Evolutionary conservation across 1,284 basidiomycete species (phyloP), one percentile per base, ranked within the genome.

Genomic region (Cryptococcus wingfieldii): DNA sequence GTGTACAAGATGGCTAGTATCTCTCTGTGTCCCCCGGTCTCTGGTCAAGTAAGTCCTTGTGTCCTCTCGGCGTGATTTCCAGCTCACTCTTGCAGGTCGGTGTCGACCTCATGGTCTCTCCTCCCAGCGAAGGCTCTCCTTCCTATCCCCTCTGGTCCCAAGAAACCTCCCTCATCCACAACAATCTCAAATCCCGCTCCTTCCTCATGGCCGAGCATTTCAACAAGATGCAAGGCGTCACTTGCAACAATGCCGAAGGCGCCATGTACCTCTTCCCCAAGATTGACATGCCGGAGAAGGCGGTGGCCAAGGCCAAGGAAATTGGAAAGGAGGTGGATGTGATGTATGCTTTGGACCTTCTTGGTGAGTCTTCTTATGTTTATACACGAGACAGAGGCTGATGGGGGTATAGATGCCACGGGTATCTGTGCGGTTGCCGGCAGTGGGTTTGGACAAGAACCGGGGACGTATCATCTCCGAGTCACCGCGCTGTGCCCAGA

Each of bases 1-100:
- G 84, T 96, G 57, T 96, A 96, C 82, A 97, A 97, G 81, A 91
- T 97, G 86, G 89, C 90, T 50, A 87, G 84, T 64, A 89, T 96
- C 55, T 83, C 84, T 9, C 82, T 97, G 18, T 96, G 93, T 77
- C 90, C 94, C 18, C 88, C 92, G 3, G 80, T 96, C 5, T 81
- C 85, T 4, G 94, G 93, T 23, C 78, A 79, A 68, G 66, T 72
- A 50, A 60, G 70, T 62, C 2, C 3, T 13, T 13, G 23, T 27
- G 16, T 48, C 34, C 8, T 39, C 38, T 13, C 28, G 3, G 23
- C 23, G 23, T 25, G 27, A 37, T 28, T 3, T 19, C n/a, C 39
- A 44, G 28, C 38, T 23, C 19, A 50, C 42, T 37, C 44, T 19
- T n/a, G n/a, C 89, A 95, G 79, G 85, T 97, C 71, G 91, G 89